A percentile compares a stretch with the other conserved stretches of the same genome.
These are phyloP conservation scores for Termitomyces titanicus DNA, from an alignment of 768 basidiomycete species.

Conservation along the genomic window DNA sequence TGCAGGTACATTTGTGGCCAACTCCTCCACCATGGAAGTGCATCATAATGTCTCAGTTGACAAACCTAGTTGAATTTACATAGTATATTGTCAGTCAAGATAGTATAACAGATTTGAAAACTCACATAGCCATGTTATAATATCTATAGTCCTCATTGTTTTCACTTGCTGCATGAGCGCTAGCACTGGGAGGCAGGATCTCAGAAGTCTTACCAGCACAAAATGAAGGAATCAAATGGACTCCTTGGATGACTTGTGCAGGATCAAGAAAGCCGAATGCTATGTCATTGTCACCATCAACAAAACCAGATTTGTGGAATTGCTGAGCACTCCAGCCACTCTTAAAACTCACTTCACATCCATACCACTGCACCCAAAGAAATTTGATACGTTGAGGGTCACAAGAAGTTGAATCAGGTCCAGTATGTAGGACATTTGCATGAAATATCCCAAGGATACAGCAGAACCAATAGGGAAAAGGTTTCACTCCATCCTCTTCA, in stretches of 20 bases:
- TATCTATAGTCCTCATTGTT: neutral
- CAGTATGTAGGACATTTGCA: too few relatives aligned
- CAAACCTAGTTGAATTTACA: neutral
- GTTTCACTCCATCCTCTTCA: constrained; percentile 3
- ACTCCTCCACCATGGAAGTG: neutral
- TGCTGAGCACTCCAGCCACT: constrained; percentile 23
- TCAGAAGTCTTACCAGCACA: neutral
- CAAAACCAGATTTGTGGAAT: constrained; percentile 37
- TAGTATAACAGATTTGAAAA: too few relatives aligned
- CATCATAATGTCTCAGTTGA: neutral
- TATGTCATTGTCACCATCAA: constrained; percentile 19
- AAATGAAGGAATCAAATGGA: too few relatives aligned
- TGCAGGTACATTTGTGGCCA: neutral
- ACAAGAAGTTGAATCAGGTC: too few relatives aligned
- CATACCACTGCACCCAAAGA: too few relatives aligned
- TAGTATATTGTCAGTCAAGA: too few relatives aligned
- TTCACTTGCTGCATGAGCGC: neutral
- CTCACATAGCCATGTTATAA: neutral
- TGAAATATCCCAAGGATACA: too few relatives aligned
- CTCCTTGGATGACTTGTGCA: too few relatives aligned
- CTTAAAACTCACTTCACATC: constrained; percentile 18
- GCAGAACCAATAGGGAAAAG: too few relatives aligned
- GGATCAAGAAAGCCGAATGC: constrained; percentile 45
- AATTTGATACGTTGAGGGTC: too few relatives aligned
- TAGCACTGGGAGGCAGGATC: neutral